Evolutionary conservation across 371 early-diverging fungal species (phyloP), one percentile per base, ranked within the genome.

Genomic region (Actinomucor elegans): DNA sequence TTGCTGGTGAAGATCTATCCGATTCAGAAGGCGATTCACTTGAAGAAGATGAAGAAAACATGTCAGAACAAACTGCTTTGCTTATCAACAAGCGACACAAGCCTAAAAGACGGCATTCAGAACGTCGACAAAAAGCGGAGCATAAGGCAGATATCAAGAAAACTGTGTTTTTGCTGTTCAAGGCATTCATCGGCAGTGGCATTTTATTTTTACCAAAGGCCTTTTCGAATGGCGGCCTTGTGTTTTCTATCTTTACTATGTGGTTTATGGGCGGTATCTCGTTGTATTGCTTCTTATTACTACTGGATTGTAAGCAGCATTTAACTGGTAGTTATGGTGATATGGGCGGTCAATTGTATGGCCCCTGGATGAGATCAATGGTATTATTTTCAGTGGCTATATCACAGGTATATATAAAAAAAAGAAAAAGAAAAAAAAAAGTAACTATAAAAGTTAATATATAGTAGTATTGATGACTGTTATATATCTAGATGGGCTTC

Each of bases 271-370:
- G 85, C 5, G 74, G 62, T 41, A 62, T 90, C 26, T 86, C 88
- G 7, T 65, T 88, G 21, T 84, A 84, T 58, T 85, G 86, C 45
- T 87, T 88, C 46, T 54, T 90, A 46, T 62, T 90, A 12, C 71
- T 91, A 41, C 55, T 81, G 14, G 81, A 90, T 15, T 89, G 89
- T 57, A 84, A 89, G 36, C 61, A 76, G 29, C 54, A 72, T 41
- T 59, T 85, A 7, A 69, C 82, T 7, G 94, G 93, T 14, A 91
- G 91, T 38, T 97, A 91, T 77, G 96, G 96, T 55, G 96, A 97
- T 64, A 88, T 96, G 65, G 97, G 93, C 2, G 80, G 83, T 32
- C 70, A 79, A 9, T 69, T 94, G 41, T 94, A 90, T 59, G 97
- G 97, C 1, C 77, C 74, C 10, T 79, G 80, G 71, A 86, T 94